A percentile compares a stretch with the other conserved stretches of the same genome.
Conservation (phyloP, 192 early-diverging fungal species). For the Gigaspora rosea region DNA sequence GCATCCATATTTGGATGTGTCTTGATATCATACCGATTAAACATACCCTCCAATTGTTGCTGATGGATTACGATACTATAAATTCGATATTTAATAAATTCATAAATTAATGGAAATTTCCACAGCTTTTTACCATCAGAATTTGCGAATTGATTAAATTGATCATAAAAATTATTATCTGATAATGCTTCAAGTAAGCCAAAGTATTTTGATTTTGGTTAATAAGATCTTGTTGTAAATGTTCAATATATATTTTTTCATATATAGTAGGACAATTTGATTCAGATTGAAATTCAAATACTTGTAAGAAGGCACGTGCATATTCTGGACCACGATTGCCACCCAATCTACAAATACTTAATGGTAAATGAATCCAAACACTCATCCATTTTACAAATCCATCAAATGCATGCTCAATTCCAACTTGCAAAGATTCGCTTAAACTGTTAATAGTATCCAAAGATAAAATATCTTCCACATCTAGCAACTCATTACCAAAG, state of each 20-base stretch:
- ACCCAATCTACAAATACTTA: too few relatives aligned
- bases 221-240: not conserved
- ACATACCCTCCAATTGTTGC: constrained; percentile 13
- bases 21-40: not conserved
- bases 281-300: not conserved
- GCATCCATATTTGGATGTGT: not conserved
- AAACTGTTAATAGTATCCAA: too few relatives aligned
- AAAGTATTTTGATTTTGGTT: not conserved
- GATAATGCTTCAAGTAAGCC: not conserved
- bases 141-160: not conserved
- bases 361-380: too few relatives aligned
- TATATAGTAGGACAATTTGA: not conserved
- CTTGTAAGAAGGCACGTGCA: too few relatives aligned
- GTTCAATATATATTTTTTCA: not conserved
- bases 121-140: not conserved
- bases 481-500: too few relatives aligned
- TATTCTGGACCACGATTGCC: too few relatives aligned
- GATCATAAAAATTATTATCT: not conserved
- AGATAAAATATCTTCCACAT: too few relatives aligned
- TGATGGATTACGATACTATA: not conserved
- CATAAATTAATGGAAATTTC: constrained; percentile 15
- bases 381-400: too few relatives aligned
- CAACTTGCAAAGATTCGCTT: too few relatives aligned
- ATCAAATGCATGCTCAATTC: too few relatives aligned
- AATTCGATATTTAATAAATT: constrained; percentile 18